Conservation (phyloP, 306 rosid genomes). For the Pachyrhizus erosus region DNA sequence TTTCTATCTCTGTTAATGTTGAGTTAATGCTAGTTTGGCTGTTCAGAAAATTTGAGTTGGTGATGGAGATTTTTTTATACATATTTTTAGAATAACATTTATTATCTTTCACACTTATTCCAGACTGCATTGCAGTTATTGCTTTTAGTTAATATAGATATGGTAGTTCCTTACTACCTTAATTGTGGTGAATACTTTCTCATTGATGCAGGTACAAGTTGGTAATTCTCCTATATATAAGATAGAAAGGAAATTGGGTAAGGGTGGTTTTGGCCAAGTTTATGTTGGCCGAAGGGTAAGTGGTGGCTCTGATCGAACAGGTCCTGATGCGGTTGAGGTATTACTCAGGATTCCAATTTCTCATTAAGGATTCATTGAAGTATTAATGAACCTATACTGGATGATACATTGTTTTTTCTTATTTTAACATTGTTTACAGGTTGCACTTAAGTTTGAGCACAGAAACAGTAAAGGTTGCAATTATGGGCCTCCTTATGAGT, state of each 20-base stretch:
- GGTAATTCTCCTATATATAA: constrained; percentile 87
- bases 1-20: constrained; percentile 8
- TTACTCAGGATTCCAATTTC: constrained; percentile 39
- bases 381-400: constrained; percentile 1
- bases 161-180: constrained; percentile 3
- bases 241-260: constrained; percentile 91
- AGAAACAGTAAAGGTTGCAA: constrained; percentile 95
- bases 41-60: constrained; percentile 22
- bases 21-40: constrained; percentile 23
- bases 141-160: not conserved
- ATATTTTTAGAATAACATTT: not conserved
- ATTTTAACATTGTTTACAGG: constrained; percentile 57
- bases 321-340: constrained; percentile 89
- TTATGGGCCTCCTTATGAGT: constrained; percentile 95
- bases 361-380: constrained; percentile 28
- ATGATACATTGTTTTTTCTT: constrained; percentile 40
- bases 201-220: constrained; percentile 76
- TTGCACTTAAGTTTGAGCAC: constrained; percentile 90
- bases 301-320: constrained; percentile 85
- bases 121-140: not conserved
- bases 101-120: not conserved
- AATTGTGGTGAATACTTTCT: constrained; percentile 21
- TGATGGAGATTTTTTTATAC: not conserved
- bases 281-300: constrained; percentile 86
- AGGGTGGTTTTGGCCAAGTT: constrained; percentile 98